phyloP scores from a whole-genome alignment of 2,329 filamentous ascomycete species.

The Paraphoma chrysanthemicola region DNA sequence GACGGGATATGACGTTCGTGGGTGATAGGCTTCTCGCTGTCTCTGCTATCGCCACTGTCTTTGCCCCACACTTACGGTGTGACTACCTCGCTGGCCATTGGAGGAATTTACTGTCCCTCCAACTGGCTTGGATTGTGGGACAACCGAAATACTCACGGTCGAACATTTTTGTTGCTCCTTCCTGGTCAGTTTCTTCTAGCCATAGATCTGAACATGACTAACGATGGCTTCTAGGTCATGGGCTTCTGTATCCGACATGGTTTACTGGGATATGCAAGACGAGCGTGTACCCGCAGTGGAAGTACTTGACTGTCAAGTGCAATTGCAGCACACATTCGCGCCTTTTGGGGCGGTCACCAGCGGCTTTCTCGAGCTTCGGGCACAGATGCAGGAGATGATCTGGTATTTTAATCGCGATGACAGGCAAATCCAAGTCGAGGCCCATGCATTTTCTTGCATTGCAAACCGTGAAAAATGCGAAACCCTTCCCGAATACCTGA shows the following conservation, averaged over 20 bases:
- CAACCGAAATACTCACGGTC: background rate
- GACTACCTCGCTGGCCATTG: slow-evolving; percentile 1
- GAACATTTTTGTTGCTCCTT: background rate
- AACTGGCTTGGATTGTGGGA: slow-evolving; percentile 1
- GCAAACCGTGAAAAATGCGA: background rate
- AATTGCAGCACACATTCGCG: background rate
- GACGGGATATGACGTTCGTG: background rate
- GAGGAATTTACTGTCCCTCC: background rate
- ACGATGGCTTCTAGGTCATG: background rate
- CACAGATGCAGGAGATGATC: background rate
- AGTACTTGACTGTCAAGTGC: background rate
- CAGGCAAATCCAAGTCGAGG: background rate
- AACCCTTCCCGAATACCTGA: background rate
- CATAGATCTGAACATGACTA: background rate
- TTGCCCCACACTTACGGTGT: background rate
- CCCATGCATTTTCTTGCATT: background rate
- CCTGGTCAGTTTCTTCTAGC: background rate
- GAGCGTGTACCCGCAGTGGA: background rate
- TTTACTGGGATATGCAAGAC: background rate
- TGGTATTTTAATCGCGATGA: slow-evolving; percentile 2
- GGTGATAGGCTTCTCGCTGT: background rate
- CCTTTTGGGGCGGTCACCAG: background rate
- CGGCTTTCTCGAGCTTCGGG: background rate
- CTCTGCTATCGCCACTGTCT: background rate
- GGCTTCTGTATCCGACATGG: background rate